phyloP scores from a whole-genome alignment of 257 asterid species.

The Lithospermum erythrorhizon region DNA sequence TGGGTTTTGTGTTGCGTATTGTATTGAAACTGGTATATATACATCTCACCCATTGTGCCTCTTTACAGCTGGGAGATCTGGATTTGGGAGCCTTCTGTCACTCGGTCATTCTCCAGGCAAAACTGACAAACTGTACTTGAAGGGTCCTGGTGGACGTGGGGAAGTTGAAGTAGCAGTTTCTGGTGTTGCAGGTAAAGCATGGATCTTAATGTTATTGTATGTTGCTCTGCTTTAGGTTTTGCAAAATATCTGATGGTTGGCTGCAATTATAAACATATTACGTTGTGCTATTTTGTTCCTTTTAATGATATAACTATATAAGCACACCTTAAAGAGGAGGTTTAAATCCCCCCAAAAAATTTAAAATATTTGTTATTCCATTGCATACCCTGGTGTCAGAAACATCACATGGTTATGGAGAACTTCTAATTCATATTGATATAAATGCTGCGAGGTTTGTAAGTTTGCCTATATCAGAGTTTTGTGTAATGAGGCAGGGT shows the following conservation, averaged over 20 bases:
- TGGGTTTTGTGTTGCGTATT: too few species aligned
- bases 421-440: too few species aligned
- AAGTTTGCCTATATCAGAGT: neutral
- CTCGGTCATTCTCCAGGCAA: conserved; percentile 80
- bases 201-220: conserved; percentile 3
- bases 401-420: too few species aligned
- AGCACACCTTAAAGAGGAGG: too few species aligned
- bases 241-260: neutral
- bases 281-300: too few species aligned
- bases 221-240: neutral
- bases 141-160: conserved; percentile 99
- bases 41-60: neutral
- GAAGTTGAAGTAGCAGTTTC: conserved; percentile 99
- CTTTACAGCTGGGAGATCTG: conserved; percentile 72
- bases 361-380: too few species aligned
- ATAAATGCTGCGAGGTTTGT: neutral
- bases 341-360: too few species aligned
- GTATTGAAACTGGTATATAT: neutral
- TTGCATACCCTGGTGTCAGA: too few species aligned
- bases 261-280: too few species aligned
- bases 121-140: conserved; percentile 87
- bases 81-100: conserved; percentile 90
- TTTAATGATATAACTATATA: too few species aligned
- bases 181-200: conserved; percentile 64
- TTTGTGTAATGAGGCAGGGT: neutral